Base-by-base conservation (phyloP, 2,329 filamentous ascomycete species). In the Pseudogymnoascus sp. region DNA sequence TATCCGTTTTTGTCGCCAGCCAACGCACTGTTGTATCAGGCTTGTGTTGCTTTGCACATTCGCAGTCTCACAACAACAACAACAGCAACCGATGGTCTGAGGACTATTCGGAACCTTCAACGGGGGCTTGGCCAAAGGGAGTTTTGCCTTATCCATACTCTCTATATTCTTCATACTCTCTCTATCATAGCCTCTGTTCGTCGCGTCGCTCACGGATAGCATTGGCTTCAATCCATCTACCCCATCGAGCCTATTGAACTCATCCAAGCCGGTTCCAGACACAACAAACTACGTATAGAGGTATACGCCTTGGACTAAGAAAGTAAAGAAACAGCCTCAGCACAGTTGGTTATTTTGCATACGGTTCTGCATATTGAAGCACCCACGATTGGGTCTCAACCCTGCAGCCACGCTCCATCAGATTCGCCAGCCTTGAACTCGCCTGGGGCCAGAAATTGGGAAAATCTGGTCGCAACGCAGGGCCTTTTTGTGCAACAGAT, bases 381-480 rank as follows among this genome's bases (percentile, higher is more conserved):
- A 52, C 26, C n/a, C 9, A 52, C 45, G 23, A 52, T 30, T 52
- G 45, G 45, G 21, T 48, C 18, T 52, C 13, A 3, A 26, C 23
- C 39, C 19, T 41, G 38, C 18, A 21, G 39, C 45, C 45, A 52
- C 45, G 3, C 45, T 18, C 26, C 26, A 5, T 52, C n/a, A 52
- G 45, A 23, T 52, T 52, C 26, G 45, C 45, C 45, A 52, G 45
- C 45, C 45, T 30, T 52, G 45, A 52, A n/a, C 26, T 52, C 15
- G 45, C 45, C 45, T 30, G 26, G 23, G 23, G 45, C 26, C 45
- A 52, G 38, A 52, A 30, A 30, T 52, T 52, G 3, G 15, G 10
- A n/a, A 30, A 52, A 52, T n/a, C 45, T 15, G 23, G 26, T 48
- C 26, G n/a, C n/a, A 52, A 52, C 45, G n/a, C 45, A 30, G 45